Evolutionary conservation across 2,329 filamentous ascomycete genomes (phyloP), one percentile per base, ranked within the genome.

Genomic region (Xylariaceae sp.): DNA sequence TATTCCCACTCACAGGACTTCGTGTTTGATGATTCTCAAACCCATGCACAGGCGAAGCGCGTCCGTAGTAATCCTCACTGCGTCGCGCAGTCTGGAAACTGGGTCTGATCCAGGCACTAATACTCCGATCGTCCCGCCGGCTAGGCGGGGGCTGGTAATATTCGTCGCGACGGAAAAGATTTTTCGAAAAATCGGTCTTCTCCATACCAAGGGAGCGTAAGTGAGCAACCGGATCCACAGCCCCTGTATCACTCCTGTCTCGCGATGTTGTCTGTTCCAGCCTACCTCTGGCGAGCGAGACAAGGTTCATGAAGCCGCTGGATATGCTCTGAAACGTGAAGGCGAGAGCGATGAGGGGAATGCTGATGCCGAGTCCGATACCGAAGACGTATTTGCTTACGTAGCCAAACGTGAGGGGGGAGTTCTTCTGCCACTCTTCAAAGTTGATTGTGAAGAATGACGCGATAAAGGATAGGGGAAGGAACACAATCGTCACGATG

Each of bases 311-410:
- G 4, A 49, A 58, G 6, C 53, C 65, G 37, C 68, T 64, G 0
- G 67, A 68, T 10, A 77, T 74, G 49, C 75, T 73, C 13, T 66
- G 65, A 4, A 75, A 71, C 0, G 73, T 70, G 56, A 76, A 74
- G 4, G 75, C 75, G 64, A 75, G 69, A 13, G 72, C 63, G 49
- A 77, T 68, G 1, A 77, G 68, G 4, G 73, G 71, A 13, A 75
- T 70, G 2, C 73, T 75, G 50, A 77, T 73, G 47, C 69, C 74
- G 3, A 76, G 67, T 2, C 75, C 74, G n/a, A 76, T 73, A 11
- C 74, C 73, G 52, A 77, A 84, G 45, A 82, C 78, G 67, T 79
- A 85, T 61, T 80, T 80, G 18, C 76, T 72, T 2, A 85, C 83
- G 62, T 80, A 85, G 0, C 72, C 69, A 1, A 82, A 68, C 1